Conservation (phyloP, 805 yeast genomes). For the Torulaspora delbrueckii region DNA sequence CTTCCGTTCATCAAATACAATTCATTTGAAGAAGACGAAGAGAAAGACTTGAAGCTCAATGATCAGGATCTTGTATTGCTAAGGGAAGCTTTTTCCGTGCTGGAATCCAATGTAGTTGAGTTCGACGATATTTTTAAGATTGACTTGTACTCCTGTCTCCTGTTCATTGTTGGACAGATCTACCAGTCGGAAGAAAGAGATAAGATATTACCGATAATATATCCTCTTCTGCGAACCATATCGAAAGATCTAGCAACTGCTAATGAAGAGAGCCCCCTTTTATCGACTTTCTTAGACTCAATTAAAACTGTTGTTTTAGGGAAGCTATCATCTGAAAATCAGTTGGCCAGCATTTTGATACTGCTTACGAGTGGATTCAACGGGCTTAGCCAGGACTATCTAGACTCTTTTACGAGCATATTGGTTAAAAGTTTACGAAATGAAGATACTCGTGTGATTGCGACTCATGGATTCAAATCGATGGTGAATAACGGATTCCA, state of each 20-base stretch:
- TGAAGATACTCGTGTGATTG: constrained; percentile 38
- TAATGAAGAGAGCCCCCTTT: constrained; percentile 31
- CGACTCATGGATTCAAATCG: constrained; percentile 59
- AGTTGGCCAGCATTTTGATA: constrained; percentile 41
- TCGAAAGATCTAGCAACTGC: constrained; percentile 32
- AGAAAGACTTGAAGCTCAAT: constrained; percentile 1
- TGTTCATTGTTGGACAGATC: constrained; percentile 57
- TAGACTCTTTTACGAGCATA: constrained; percentile 34
- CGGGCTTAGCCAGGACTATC: constrained; percentile 36
- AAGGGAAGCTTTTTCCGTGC: constrained; percentile 45
- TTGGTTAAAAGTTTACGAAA: constrained; percentile 37
- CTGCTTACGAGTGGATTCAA: constrained; percentile 38
- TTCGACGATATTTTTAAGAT: constrained; percentile 64
- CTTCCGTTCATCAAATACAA: constrained; percentile 56
- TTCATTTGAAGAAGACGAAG: constrained; percentile 16
- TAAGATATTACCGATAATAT: constrained; percentile 46
- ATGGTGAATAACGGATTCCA: constrained; percentile 37
- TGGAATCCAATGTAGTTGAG: constrained; percentile 56
- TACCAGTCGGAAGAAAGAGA: constrained; percentile 42
- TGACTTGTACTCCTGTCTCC: constrained; percentile 67
- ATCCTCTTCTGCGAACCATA: constrained; percentile 48
- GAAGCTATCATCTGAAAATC: constrained; percentile 31
- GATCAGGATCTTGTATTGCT: constrained; percentile 39
- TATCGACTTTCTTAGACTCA: constrained; percentile 36
- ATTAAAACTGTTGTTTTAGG: constrained; percentile 27